Percentiles rank a stretch among this genome's conserved stretches.
Evolutionary conservation across 306 rosid species (phyloP).

Genomic region (Cucumis hystrix): DNA sequence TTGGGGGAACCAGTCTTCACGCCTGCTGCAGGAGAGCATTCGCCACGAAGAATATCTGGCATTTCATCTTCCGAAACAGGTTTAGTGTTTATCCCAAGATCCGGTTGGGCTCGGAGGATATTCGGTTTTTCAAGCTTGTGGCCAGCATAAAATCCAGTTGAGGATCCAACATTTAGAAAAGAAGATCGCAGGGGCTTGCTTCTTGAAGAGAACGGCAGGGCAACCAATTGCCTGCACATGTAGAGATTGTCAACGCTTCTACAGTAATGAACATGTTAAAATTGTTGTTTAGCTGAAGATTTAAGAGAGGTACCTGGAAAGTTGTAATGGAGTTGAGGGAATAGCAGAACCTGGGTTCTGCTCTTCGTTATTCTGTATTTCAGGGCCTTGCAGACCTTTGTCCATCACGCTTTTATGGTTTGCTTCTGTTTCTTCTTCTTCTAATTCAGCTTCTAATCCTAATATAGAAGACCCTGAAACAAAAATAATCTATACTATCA

Average conservation of each 20-base stretch:
- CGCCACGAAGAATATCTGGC: constrained; percentile 37
- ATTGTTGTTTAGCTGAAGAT: constrained; percentile 10
- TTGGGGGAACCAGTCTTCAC: constrained; percentile 70
- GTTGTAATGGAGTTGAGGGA: constrained; percentile 45
- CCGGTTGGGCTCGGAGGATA: constrained; percentile 28
- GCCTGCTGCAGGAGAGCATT: constrained; percentile 37
- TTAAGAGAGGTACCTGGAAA: constrained; percentile 39
- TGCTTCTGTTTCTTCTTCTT: constrained; percentile 67
- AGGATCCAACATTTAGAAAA: constrained; percentile 35
- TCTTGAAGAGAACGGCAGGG: constrained; percentile 46
- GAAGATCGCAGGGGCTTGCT: constrained; percentile 56
- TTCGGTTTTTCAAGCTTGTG: constrained; percentile 44
- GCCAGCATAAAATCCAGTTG: constrained; percentile 36
- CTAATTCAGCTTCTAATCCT: constrained; percentile 38
- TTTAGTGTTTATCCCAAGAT: constrained; percentile 28
- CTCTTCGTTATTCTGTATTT: constrained; percentile 42
- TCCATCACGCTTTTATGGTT: constrained; percentile 30
- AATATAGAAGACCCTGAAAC: constrained; percentile 38
- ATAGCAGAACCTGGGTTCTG: constrained; percentile 30
- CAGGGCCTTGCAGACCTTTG: constrained; percentile 30
- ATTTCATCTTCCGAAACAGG: constrained; percentile 42
- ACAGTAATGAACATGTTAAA: constrained; percentile 5
- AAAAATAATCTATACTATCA: background rate
- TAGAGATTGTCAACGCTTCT: background rate
- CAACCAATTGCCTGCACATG: constrained; percentile 35